phyloP scores from a whole-genome alignment of 2,329 filamentous ascomycete species.

The Xylaria sp. region DNA sequence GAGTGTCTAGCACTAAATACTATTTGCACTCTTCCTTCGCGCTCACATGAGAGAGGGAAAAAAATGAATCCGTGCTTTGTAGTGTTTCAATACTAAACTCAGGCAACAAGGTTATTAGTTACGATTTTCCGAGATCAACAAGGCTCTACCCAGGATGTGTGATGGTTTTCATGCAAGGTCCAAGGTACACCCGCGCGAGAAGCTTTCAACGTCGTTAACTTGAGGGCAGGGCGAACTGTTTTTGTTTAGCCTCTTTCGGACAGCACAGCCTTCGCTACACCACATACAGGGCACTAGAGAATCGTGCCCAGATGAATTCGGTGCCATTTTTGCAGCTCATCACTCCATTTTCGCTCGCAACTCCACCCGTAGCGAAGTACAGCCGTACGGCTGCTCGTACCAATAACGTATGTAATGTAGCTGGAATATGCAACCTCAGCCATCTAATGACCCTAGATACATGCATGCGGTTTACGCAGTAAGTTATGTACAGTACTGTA shows the following conservation, averaged over 20 bases:
- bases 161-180: conserved; percentile 20
- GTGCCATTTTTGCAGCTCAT: not conserved
- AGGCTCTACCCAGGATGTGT: conserved; percentile 1
- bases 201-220: conserved; percentile 4
- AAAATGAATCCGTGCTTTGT: no score
- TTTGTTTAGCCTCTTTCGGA: conserved; percentile 13
- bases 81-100: no score
- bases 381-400: no score
- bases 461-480: not conserved
- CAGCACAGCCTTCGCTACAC: not conserved
- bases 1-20: no score
- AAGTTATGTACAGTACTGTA: not conserved
- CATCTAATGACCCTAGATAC: not conserved
- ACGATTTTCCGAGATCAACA: conserved; percentile 17
- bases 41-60: no score
- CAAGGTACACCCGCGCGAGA: conserved; percentile 17
- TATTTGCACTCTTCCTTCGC: no score
- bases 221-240: conserved; percentile 3
- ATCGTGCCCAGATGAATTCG: not conserved
- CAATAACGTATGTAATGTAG: not conserved
- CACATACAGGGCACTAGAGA: not conserved
- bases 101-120: not conserved
- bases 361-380: not conserved
- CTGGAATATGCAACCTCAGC: not conserved
- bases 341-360: not conserved